Evolutionary conservation across 331 rosid genomes (phyloP).

Genomic region (Malus hybrid): DNA sequence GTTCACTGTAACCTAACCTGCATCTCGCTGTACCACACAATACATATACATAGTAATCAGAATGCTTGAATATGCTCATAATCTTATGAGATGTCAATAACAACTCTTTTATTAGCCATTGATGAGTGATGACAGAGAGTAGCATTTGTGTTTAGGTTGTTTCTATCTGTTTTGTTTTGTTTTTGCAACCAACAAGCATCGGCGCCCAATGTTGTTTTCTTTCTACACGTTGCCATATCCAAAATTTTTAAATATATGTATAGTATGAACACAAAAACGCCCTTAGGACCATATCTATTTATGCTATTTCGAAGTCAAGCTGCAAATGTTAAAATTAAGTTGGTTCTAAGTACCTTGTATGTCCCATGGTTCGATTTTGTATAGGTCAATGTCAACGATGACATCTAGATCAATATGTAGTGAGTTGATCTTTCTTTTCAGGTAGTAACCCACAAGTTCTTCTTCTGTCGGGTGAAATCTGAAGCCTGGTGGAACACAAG

Average conservation of each 20-base stretch:
- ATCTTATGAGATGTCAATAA: background rate
- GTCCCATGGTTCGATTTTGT: conserved; percentile 95
- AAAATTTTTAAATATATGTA: no score
- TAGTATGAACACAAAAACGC: background rate
- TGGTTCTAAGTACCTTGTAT: conserved; percentile 54
- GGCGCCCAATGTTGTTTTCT: background rate
- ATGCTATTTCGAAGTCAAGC: background rate
- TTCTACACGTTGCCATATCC: background rate
- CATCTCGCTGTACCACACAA: conserved; percentile 40
- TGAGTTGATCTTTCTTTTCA: conserved; percentile 64
- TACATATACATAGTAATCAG: background rate
- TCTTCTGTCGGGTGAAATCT: conserved; percentile 95
- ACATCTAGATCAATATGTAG: conserved; percentile 75
- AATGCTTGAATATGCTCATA: background rate
- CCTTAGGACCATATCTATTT: background rate
- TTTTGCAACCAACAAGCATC: background rate
- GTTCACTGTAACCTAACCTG: conserved; percentile 66
- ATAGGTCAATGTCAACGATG: conserved; percentile 75
- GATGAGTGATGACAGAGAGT: background rate
- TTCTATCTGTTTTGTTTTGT: background rate
- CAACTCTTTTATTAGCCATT: background rate
- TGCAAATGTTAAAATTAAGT: background rate
- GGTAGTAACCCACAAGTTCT: conserved; percentile 89
- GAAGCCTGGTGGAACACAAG: conserved; percentile 88
- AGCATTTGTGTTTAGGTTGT: background rate